These are phyloP conservation scores for Rauvolfia tetraphylla DNA, from an alignment of 257 asterid genomes.

Conservation along the genomic window DNA sequence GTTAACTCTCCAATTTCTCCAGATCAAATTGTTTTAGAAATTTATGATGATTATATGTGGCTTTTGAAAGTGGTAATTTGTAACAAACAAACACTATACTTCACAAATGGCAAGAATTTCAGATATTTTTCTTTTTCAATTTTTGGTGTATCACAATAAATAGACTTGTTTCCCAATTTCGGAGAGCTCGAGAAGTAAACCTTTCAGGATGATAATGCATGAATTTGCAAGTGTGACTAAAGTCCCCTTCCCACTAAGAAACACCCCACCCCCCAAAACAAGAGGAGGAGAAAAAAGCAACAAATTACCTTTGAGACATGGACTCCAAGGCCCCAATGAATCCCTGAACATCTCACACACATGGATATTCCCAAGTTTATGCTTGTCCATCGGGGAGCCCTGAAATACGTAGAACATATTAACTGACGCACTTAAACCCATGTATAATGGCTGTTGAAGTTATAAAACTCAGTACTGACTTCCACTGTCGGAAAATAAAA, in stretches of 20 bases:
- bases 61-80: neutral
- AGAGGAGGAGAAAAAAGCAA: neutral
- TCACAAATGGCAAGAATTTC: neutral
- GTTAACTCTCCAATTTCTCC: neutral
- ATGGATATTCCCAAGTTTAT: slow-evolving; percentile 86
- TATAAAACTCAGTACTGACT: neutral
- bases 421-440: neutral
- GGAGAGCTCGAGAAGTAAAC: neutral
- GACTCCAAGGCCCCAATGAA: slow-evolving; percentile 90
- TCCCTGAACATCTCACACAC: slow-evolving; percentile 91
- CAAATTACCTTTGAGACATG: slow-evolving; percentile 79
- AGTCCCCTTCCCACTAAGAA: neutral
- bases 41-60: neutral
- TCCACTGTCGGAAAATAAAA: neutral
- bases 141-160: neutral
- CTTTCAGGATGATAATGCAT: neutral
- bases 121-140: neutral
- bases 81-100: neutral
- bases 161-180: neutral
- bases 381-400: slow-evolving; percentile 98
- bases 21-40: neutral
- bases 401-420: slow-evolving; percentile 23
- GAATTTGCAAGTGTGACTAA: neutral
- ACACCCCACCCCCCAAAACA: neutral
- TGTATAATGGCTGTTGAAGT: neutral